phyloP scores from a whole-genome alignment of 2,329 filamentous ascomycete species.

The Pseudogymnoascus sp. region DNA sequence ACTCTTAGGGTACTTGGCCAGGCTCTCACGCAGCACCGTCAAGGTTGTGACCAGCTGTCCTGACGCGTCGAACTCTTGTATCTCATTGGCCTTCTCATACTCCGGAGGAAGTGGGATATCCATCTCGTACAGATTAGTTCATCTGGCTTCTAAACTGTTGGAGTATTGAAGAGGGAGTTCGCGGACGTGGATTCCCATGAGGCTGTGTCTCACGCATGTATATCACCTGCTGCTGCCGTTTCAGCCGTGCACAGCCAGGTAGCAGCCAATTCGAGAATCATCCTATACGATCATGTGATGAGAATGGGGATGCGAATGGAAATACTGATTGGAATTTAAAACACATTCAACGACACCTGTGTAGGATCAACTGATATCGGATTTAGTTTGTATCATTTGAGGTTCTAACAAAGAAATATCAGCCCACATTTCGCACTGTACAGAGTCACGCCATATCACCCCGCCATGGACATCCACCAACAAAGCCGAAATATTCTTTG shows the following conservation, averaged over 20 bases:
- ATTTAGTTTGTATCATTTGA: background rate
- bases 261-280: background rate
- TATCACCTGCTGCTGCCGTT: background rate
- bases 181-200: background rate
- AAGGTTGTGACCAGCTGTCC: background rate
- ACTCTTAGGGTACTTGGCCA: background rate
- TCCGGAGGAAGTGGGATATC: background rate
- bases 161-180: background rate
- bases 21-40: background rate
- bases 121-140: background rate
- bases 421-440: background rate
- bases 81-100: background rate
- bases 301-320: background rate
- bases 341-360: background rate
- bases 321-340: background rate
- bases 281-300: background rate
- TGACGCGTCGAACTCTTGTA: background rate
- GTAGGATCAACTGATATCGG: background rate
- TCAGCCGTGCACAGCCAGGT: background rate
- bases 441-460: background rate
- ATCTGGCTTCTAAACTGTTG: background rate
- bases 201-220: background rate
- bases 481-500: background rate
- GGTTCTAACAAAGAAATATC: background rate
- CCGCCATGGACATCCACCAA: background rate